Evolutionary conservation across 108 stramenopile genomes (phyloP), one percentile per base, ranked within the genome.

Genomic region (Skeletonema potamos): DNA sequence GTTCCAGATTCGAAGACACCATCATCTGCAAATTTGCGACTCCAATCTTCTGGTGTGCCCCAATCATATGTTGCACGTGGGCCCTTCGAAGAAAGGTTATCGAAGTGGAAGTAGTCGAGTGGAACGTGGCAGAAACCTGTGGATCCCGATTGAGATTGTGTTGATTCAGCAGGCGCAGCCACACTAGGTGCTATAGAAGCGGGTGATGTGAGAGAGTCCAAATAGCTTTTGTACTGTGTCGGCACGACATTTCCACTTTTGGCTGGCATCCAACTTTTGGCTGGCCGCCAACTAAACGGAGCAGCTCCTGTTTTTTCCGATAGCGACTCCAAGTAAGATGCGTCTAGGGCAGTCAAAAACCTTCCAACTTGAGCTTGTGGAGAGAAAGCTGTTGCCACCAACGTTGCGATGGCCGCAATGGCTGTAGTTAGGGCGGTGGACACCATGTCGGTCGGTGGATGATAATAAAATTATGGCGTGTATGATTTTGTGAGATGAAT

Each of bases 1-100:
- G 84, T 37, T 58, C 89, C 89, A n/a, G 67, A 63, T 3, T 62
- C 18, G 27, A 86, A 33, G 10, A 28, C 43, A 7, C 79, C 83
- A 34, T 66, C 73, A 9, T 82, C 39, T 6, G 56, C 65, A 3
- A 89, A 57, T 22, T 54, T 56, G 9, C 84, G 81, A 17, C 85
- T 68, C 18, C 81, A 82, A 69, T 90, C 89, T 32, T 73, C 62
- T 10, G 89, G 86, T 20, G 59, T 41, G 30, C 89, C 89, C 58
- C 72, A 68, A 70, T 90, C 89, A 56, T 66, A 62, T 39, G 57
- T 83, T 2, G 62, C 39, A 8, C 89, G 81, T 22, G 85, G 85
- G 28, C 86, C 89, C 56, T 90, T 90, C 41, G 76, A 58, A 3
- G 60, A 36, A 22, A 90, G 39, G 24, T 84, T 77, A 15, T 79